Percentiles rank a stretch among this genome's conserved stretches.
phyloP scores from a whole-genome alignment of 2,329 filamentous ascomycete genomes.

The Ascochyta pisi region DNA sequence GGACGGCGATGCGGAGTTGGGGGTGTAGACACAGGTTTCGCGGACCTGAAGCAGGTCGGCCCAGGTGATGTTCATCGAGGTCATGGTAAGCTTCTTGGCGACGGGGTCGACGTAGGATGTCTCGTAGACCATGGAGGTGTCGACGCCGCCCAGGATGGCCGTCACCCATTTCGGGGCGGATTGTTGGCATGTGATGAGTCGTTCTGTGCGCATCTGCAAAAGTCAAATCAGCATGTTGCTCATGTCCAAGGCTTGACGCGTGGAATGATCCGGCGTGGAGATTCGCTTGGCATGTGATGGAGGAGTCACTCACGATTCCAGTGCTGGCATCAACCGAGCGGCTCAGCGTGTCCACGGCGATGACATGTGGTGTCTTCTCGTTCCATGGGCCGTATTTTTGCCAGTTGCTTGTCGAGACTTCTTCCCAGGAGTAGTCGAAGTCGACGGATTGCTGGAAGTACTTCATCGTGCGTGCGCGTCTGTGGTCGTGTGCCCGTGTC shows the following conservation, averaged over 20 bases:
- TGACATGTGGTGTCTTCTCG: conserved; percentile 95
- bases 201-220: conserved; percentile 71
- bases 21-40: conserved; percentile 89
- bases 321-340: conserved; percentile 70
- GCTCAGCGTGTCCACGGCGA: conserved; percentile 90
- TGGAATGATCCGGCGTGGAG: background rate
- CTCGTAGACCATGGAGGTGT: conserved; percentile 91
- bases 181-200: conserved; percentile 69
- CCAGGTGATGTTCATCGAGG: conserved; percentile 92
- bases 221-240: conserved; percentile 15
- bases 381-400: conserved; percentile 99
- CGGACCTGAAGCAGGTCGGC: conserved; percentile 88
- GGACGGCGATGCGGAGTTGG: conserved; percentile 56
- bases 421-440: conserved; percentile 98
- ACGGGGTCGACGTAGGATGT: conserved; percentile 90
- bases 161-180: conserved; percentile 81
- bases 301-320: conserved; percentile 65
- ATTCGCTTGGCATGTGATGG: conserved; percentile 12
- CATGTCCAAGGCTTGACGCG: background rate
- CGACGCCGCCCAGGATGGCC: conserved; percentile 77
- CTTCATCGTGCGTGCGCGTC: conserved; percentile 70
- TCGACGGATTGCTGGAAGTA: conserved; percentile 90
- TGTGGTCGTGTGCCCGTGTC: conserved; percentile 22
- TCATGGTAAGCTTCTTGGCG: conserved; percentile 91
- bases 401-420: conserved; percentile 98